These are phyloP conservation scores for Clavispora fructus DNA, from an alignment of 805 yeast species.

Conservation along the genomic window DNA sequence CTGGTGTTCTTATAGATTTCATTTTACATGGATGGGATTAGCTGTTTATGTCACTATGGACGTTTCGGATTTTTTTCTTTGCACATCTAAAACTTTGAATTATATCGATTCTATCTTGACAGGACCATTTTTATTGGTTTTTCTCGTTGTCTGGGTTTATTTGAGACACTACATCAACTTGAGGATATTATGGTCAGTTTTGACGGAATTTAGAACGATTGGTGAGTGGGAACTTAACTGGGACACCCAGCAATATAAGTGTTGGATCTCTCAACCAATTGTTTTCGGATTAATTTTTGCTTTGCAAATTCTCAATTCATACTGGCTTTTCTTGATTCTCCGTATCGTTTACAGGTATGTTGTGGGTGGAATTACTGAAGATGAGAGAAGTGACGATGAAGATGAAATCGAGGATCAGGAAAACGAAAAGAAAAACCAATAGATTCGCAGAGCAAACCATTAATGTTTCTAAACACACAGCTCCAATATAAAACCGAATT, in stretches of 20 bases:
- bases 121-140: conserved; percentile 62
- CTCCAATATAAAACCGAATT: neutral
- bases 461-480: neutral
- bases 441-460: neutral
- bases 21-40: conserved; percentile 94
- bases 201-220: conserved; percentile 80
- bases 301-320: conserved; percentile 77
- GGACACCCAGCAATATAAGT: conserved; percentile 90
- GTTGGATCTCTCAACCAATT: conserved; percentile 91
- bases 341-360: conserved; percentile 70
- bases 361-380: conserved; percentile 56
- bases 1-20: conserved; percentile 84
- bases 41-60: conserved; percentile 94
- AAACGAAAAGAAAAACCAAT: conserved; percentile 16
- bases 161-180: conserved; percentile 83
- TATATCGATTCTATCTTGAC: conserved; percentile 67
- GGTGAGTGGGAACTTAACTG: conserved; percentile 80
- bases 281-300: conserved; percentile 74
- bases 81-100: conserved; percentile 79
- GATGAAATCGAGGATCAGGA: conserved; percentile 36
- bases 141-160: conserved; percentile 76
- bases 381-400: conserved; percentile 87
- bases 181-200: conserved; percentile 73
- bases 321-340: conserved; percentile 81
- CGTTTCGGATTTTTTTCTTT: conserved; percentile 82